Evolutionary conservation across 2,329 filamentous ascomycete genomes (phyloP).

Genomic region (Pestalotiopsis sp.): DNA sequence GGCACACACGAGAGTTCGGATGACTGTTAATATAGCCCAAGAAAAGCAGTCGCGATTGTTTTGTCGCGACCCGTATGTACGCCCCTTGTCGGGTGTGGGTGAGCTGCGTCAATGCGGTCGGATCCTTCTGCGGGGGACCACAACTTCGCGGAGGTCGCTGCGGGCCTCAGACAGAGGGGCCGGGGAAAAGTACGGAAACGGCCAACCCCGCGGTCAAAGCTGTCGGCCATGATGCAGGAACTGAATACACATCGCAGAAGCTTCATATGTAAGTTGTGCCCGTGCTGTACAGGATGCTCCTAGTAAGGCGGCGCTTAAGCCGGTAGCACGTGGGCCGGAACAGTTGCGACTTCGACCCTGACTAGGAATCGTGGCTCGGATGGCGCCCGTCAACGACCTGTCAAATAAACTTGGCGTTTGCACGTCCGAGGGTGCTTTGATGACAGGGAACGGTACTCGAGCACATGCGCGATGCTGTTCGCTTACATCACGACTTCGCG

Average conservation of each 20-base stretch:
- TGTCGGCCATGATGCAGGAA: neutral
- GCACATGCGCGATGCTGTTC: neutral
- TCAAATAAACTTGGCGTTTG: neutral
- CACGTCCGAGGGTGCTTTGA: neutral
- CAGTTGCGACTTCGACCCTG: neutral
- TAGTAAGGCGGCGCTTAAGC: neutral
- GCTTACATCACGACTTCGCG: neutral
- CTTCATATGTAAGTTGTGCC: neutral
- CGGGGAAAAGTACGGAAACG: slow-evolving; percentile 2
- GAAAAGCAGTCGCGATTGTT: neutral
- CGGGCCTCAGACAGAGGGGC: slow-evolving; percentile 2
- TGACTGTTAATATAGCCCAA: neutral
- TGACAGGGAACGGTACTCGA: neutral
- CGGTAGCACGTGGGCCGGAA: neutral
- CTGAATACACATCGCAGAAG: neutral
- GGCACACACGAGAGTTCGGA: neutral
- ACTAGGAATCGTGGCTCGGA: neutral
- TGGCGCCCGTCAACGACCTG: neutral
- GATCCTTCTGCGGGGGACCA: neutral
- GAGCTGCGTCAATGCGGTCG: slow-evolving; percentile 4
- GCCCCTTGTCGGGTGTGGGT: slow-evolving; percentile 1
- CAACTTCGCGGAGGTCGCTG: neutral
- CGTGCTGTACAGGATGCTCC: neutral
- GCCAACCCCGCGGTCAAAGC: neutral
- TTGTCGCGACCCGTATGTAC: neutral